Base-by-base conservation (phyloP, 1,284 basidiomycete species). In the Ceratobasidium papillatum region DNA sequence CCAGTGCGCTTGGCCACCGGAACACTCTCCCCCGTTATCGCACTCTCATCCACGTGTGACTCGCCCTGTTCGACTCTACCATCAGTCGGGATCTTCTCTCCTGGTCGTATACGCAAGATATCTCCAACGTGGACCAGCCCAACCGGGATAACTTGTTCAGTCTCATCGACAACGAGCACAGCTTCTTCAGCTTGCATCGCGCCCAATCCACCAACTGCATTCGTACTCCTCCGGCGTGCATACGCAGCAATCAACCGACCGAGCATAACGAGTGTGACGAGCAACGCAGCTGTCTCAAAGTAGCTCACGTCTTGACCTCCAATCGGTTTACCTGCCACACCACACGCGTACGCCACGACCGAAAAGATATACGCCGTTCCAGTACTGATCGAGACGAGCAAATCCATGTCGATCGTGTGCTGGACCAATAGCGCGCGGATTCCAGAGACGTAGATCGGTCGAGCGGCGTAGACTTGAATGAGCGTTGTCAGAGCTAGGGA, bases 231-330 rank as follows among this genome's bases (percentile, higher is more conserved):
- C 64, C 83, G 81, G 51, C 85, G 82, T 0, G 84, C 83, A 58
- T 81, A 80, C 1, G 83, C 84, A 66, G 84, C 84, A 22, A 86
- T 80, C 5, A 84, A 79, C 38, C 83, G 82, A 0, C 85, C 85
- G 65, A 85, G 77, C 79, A 83, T 82, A 77, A 86, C 85, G 62
- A 86, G 80, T 0, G 84, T 84, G 75, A 86, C 80, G 36, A 86
- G 81, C 14, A 86, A 81, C 4, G 85, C 81, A 52, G 82, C 82
- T 3, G 85, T 86, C 78, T 86, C 85, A 78, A 86, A 86, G 79
- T 86, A 86, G 9, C 51, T 82, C n/a, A 79, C 81, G 2, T 81
- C 79, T n/a, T 22, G 81, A n/a, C 80, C 81, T 2, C 80, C 78
- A 62, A 84, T 81, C 8, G 81, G 80, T 7, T 78, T 78, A 0